phyloP scores from a whole-genome alignment of 495 filamentous ascomycete genomes.

The Pseudoneurospora amorphoporcata region DNA sequence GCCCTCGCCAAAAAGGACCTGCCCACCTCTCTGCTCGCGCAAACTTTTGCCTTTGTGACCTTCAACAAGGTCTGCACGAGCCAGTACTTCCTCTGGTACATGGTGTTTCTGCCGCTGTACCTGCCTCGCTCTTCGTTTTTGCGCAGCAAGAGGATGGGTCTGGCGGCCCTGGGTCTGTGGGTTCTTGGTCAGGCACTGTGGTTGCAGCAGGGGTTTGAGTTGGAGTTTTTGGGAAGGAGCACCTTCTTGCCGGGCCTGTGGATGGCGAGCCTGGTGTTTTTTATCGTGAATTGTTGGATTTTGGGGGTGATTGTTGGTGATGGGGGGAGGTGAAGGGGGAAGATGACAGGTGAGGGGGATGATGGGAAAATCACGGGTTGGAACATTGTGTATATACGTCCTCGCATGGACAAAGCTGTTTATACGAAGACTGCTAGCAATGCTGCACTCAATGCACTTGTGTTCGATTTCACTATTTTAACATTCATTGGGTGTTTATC shows the following conservation, averaged over 20 bases:
- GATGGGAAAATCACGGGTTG: neutral
- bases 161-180: constrained; percentile 60
- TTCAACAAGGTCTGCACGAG: constrained; percentile 99
- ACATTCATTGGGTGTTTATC: neutral
- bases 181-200: constrained; percentile 61
- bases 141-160: constrained; percentile 43
- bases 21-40: constrained; percentile 84
- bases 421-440: neutral
- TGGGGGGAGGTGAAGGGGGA: constrained; percentile 20
- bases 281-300: constrained; percentile 78
- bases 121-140: constrained; percentile 70
- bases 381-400: neutral
- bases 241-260: constrained; percentile 81
- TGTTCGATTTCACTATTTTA: neutral
- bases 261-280: constrained; percentile 64
- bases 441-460: neutral
- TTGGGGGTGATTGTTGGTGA: constrained; percentile 70
- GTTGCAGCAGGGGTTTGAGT: constrained; percentile 78
- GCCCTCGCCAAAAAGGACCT: constrained; percentile 74
- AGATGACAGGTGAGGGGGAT: neutral
- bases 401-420: neutral
- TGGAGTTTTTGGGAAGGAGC: constrained; percentile 82
- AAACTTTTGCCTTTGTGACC: constrained; percentile 93
- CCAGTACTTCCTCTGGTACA: constrained; percentile 99
- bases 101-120: constrained; percentile 85